Evolutionary conservation across 345 rosid species (phyloP).

Genomic region (Eucalyptus microcorys): DNA sequence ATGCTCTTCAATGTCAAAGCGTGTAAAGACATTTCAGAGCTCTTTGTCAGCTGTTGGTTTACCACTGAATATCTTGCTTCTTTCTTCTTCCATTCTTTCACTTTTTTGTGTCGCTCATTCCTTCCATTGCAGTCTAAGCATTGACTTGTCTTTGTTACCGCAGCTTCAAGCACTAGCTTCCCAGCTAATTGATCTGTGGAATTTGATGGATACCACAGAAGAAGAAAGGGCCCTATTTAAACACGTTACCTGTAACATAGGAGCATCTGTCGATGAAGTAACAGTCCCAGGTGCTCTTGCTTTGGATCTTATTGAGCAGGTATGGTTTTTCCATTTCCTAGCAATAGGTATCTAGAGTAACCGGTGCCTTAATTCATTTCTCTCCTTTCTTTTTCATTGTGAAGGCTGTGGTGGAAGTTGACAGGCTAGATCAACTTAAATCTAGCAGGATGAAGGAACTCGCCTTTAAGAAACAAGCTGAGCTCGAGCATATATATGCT

Average conservation of each 20-base stretch:
- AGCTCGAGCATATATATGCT: conserved; percentile 84
- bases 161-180: conserved; percentile 96
- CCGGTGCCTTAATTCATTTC: not conserved
- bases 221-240: conserved; percentile 78
- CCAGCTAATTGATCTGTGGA: conserved; percentile 91
- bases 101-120: not conserved
- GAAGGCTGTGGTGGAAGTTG: conserved; percentile 92
- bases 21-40: not conserved
- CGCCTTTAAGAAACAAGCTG: conserved; percentile 83
- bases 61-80: not conserved
- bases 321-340: not conserved
- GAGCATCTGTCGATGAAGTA: conserved; percentile 81
- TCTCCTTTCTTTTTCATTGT: not conserved
- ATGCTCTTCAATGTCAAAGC: not conserved
- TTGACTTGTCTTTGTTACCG: not conserved
- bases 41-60: not conserved
- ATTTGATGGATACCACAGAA: conserved; percentile 88
- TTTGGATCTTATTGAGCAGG: conserved; percentile 82
- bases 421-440: conserved; percentile 89
- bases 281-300: conserved; percentile 84
- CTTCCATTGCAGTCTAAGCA: not conserved
- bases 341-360: not conserved
- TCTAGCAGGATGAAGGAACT: conserved; percentile 96
- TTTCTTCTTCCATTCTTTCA: not conserved
- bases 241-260: conserved; percentile 82